phyloP scores from a whole-genome alignment of 2,329 filamentous ascomycete species.

The Penicillium verrucosum region DNA sequence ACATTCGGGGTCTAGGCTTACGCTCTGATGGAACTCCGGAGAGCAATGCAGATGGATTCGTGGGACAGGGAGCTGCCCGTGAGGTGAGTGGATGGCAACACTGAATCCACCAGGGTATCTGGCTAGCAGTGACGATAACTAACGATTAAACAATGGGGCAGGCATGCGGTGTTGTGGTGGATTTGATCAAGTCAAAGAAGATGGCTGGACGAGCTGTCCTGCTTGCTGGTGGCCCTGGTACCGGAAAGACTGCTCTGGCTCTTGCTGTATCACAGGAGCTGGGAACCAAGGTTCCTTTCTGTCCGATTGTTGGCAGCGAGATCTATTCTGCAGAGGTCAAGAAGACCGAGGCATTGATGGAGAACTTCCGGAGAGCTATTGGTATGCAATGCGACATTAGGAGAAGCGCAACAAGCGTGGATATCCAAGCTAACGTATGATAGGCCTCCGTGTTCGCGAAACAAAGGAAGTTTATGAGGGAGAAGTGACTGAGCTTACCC shows the following conservation, averaged over 20 bases:
- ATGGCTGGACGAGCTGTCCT: constrained; percentile 95
- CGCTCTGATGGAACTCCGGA: constrained; percentile 83
- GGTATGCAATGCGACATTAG: constrained; percentile 52
- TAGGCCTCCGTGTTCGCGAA: constrained; percentile 85
- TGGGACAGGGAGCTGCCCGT: constrained; percentile 81
- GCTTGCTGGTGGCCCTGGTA: constrained; percentile 89
- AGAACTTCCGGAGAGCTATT: constrained; percentile 96
- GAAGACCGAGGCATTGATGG: constrained; percentile 99
- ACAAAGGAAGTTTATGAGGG: constrained; percentile 99
- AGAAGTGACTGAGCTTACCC: constrained; percentile 94
- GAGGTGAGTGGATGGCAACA: constrained; percentile 60
- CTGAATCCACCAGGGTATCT: not conserved
- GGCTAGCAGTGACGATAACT: constrained; percentile 10
- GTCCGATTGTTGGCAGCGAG: constrained; percentile 95
- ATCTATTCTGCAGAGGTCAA: constrained; percentile 98
- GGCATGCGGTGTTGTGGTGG: constrained; percentile 94
- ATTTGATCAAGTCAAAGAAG: constrained; percentile 92
- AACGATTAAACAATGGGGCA: constrained; percentile 36
- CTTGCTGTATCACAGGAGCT: constrained; percentile 95
- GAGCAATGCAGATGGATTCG: constrained; percentile 74
- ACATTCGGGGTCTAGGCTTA: constrained; percentile 92
- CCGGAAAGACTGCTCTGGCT: constrained; percentile 94
- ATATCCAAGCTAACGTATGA: constrained; percentile 15
- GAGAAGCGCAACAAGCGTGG: not conserved
- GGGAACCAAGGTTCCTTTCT: constrained; percentile 97